Conservation (phyloP, 2,329 filamentous ascomycete species). For the Daldinia sp. region DNA sequence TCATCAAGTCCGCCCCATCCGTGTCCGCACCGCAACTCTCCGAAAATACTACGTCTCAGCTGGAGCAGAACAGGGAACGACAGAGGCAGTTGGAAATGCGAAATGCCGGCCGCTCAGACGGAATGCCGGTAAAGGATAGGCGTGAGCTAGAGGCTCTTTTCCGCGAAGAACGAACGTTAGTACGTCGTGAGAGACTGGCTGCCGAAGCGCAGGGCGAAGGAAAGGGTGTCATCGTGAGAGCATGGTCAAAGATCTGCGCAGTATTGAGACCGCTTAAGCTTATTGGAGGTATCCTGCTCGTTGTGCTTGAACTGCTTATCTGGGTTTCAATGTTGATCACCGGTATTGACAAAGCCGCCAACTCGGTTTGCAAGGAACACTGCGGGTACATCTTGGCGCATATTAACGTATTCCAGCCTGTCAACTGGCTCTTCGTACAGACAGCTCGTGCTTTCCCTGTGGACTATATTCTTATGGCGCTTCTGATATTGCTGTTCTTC, state of each 20-base stretch:
- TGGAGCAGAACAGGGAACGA: conserved; percentile 88
- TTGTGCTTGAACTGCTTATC: conserved; percentile 77
- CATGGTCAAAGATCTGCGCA: conserved; percentile 82
- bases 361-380: conserved; percentile 87
- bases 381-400: conserved; percentile 91
- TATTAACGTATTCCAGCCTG: conserved; percentile 92
- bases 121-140: conserved; percentile 83
- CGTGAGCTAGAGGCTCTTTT: conserved; percentile 87
- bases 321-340: conserved; percentile 96
- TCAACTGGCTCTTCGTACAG: conserved; percentile 88
- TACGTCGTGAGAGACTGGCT: conserved; percentile 86
- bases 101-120: conserved; percentile 76
- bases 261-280: conserved; percentile 90
- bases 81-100: conserved; percentile 91
- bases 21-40: conserved; percentile 83
- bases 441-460: conserved; percentile 86
- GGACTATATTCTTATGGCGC: conserved; percentile 88
- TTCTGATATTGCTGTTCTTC: conserved; percentile 88
- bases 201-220: conserved; percentile 82
- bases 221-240: conserved; percentile 74
- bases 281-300: conserved; percentile 79
- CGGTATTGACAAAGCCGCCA: conserved; percentile 93
- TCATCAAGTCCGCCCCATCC: conserved; percentile 91
- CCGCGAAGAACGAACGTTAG: conserved; percentile 90
- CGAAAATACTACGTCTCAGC: conserved; percentile 78